phyloP scores from a whole-genome alignment of 495 filamentous ascomycete genomes.

The Aspergillus baeticus region DNA sequence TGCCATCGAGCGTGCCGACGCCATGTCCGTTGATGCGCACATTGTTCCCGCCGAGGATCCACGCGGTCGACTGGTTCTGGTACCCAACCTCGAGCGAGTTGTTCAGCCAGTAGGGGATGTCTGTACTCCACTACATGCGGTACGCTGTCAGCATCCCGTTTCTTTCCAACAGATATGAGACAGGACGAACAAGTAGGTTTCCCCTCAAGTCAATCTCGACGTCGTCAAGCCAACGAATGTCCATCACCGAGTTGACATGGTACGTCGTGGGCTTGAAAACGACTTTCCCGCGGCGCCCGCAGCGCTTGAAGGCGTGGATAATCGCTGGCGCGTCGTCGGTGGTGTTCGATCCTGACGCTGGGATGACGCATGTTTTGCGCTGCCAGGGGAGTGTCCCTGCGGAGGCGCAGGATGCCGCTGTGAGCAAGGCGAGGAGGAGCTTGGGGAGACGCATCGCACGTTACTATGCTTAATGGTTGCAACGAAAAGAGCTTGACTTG shows the following conservation, averaged over 20 bases:
- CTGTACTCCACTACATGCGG: conserved; percentile 45
- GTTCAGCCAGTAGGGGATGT: conserved; percentile 47
- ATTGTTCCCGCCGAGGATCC: conserved; percentile 44
- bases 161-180: too few relatives aligned
- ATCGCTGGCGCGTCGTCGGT: conserved; percentile 42
- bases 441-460: neutral
- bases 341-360: conserved; percentile 10
- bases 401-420: neutral
- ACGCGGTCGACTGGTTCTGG: conserved; percentile 51
- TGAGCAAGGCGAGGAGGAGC: neutral
- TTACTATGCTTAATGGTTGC: neutral
- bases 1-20: conserved; percentile 42
- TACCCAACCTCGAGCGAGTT: conserved; percentile 43
- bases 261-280: conserved; percentile 39
- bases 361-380: conserved; percentile 13
- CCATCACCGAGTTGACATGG: conserved; percentile 41
- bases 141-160: too few relatives aligned
- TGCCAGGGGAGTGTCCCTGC: neutral
- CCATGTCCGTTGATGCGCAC: conserved; percentile 39
- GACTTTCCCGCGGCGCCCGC: conserved; percentile 36
- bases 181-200: conserved; percentile 20
- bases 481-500: neutral
- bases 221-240: conserved; percentile 41
- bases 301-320: conserved; percentile 37
- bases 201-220: conserved; percentile 42